Conservation (phyloP, 2,329 filamentous ascomycete genomes). For the Fusarium drepaniforme region DNA sequence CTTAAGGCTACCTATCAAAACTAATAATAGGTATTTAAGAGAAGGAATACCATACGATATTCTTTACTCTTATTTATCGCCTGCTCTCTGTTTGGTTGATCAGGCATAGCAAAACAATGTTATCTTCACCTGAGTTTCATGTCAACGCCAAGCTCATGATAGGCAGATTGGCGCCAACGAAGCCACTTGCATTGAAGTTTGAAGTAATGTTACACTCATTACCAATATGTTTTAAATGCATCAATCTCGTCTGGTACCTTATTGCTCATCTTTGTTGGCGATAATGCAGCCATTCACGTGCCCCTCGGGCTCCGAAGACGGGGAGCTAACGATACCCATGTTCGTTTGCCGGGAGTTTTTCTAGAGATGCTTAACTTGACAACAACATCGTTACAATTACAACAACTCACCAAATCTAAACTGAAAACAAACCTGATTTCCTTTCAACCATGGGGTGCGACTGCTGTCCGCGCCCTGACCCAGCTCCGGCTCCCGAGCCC, state of each 20-base stretch:
- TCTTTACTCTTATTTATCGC: not conserved
- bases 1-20: not conserved
- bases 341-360: not conserved
- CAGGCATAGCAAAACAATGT: not conserved
- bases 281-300: conserved; percentile 26
- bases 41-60: not conserved
- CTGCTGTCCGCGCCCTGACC: conserved; percentile 28
- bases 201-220: not conserved
- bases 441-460: conserved; percentile 26
- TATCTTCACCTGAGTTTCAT: too few relatives aligned
- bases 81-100: not conserved
- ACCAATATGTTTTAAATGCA: not conserved
- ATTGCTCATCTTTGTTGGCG: not conserved
- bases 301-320: not conserved
- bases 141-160: not conserved
- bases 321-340: conserved; percentile 7
- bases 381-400: not conserved
- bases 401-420: not conserved
- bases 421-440: not conserved
- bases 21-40: not conserved
- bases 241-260: too few relatives aligned
- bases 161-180: not conserved
- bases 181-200: not conserved
- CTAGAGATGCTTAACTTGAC: not conserved
- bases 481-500: not conserved